These are phyloP conservation scores for Cryptococcus sp. DNA, from an alignment of 1,284 basidiomycete genomes.

Conservation along the genomic window DNA sequence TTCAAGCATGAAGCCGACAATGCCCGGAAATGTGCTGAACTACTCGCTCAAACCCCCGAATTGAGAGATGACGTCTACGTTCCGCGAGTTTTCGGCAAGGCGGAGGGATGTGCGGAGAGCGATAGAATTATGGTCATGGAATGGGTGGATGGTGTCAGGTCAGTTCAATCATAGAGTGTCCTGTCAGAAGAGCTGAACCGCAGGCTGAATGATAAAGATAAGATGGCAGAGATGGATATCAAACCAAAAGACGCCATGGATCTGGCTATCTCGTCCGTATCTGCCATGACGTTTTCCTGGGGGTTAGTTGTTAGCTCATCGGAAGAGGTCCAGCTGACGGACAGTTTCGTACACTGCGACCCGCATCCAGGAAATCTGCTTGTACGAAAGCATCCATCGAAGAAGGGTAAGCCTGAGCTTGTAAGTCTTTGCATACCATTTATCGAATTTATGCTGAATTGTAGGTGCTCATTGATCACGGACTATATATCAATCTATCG, in stretches of 20 bases:
- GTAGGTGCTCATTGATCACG: slow-evolving; percentile 71
- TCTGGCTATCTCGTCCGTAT: slow-evolving; percentile 59
- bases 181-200: background rate
- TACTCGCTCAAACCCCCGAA: slow-evolving; percentile 52
- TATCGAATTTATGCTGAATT: background rate
- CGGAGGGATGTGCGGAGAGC: slow-evolving; percentile 55
- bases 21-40: slow-evolving; percentile 42
- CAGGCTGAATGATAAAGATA: slow-evolving; percentile 63
- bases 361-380: slow-evolving; percentile 75
- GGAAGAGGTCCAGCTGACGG: background rate
- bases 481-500: slow-evolving; percentile 69
- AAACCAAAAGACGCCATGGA: slow-evolving; percentile 53
- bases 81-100: slow-evolving; percentile 68
- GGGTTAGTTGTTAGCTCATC: slow-evolving; percentile 46
- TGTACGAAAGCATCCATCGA: slow-evolving; percentile 64
- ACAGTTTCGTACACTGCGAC: slow-evolving; percentile 60
- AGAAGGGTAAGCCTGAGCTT: slow-evolving; percentile 63
- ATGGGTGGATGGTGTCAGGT: slow-evolving; percentile 64
- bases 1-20: slow-evolving; percentile 62
- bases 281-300: slow-evolving; percentile 83
- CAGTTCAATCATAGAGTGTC: slow-evolving; percentile 5
- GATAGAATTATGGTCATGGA: slow-evolving; percentile 78
- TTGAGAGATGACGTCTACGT: slow-evolving; percentile 70
- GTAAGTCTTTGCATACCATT: slow-evolving; percentile 49
- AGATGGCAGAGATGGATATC: slow-evolving; percentile 45